Conservation (phyloP, 2,329 filamentous ascomycete species). For the Penicillium hordei region DNA sequence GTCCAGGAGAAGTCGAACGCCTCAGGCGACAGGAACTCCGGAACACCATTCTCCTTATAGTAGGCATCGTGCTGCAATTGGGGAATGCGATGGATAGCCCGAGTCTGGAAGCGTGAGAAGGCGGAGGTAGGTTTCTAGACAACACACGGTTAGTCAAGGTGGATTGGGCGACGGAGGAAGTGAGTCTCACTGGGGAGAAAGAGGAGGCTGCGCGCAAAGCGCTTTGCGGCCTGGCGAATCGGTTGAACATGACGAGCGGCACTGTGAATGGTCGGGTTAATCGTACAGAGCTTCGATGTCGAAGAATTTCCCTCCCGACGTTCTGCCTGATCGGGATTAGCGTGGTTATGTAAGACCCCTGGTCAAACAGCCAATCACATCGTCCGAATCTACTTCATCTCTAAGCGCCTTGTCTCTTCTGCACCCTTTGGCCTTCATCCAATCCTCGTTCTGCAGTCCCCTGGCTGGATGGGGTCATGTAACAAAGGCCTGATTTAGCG, state of each 20-base stretch:
- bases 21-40: conserved; percentile 67
- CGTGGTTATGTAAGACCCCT: conserved; percentile 25
- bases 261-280: conserved; percentile 20
- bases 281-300: conserved; percentile 23
- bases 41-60: conserved; percentile 57
- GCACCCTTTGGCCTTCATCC: conserved; percentile 1
- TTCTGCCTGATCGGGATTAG: conserved; percentile 32
- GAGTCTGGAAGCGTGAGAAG: conserved; percentile 38
- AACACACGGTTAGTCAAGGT: conserved; percentile 23
- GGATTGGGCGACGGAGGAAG: conserved; percentile 8
- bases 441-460: conserved; percentile 7
- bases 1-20: conserved; percentile 78
- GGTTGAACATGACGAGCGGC: conserved; percentile 43
- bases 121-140: conserved; percentile 37
- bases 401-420: conserved; percentile 20
- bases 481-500: conserved; percentile 15
- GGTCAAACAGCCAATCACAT: conserved; percentile 15
- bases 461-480: conserved; percentile 10
- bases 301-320: conserved; percentile 39
- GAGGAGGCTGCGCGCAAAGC: conserved; percentile 43
- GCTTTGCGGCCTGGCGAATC: conserved; percentile 45
- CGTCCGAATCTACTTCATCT: conserved; percentile 12
- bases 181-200: conserved; percentile 34
- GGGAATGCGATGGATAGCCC: conserved; percentile 49
- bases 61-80: conserved; percentile 48